Conservation (phyloP, 345 rosid genomes). For the rapeseed (Brassica napus) region Da-Ae NC_063436.1:7969501-7970000, state of each 20-base stretch:
- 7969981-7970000: too few species aligned
- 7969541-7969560: constrained; percentile 67
- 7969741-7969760: constrained; percentile 40
- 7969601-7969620: constrained; percentile 73
- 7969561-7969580: constrained; percentile 87
- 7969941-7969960: too few species aligned
- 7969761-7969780: constrained; percentile 24
- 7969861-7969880: too few species aligned
- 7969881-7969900: too few species aligned
- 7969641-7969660: constrained; percentile 77
- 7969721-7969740: constrained; percentile 48
- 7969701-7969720: constrained; percentile 60
- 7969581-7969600: constrained; percentile 86
- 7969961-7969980: too few species aligned
- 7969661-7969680: constrained; percentile 75
- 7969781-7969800: constrained; percentile 7
- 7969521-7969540: constrained; percentile 77
- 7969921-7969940: too few species aligned
- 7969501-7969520: constrained; percentile 66
- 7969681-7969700: constrained; percentile 78
- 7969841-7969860: too few species aligned
- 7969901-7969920: too few species aligned
- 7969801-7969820: too few species aligned
- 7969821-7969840: too few species aligned
- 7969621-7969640: constrained; percentile 99